Evolutionary conservation across 2,329 filamentous ascomycete genomes (phyloP).

Genomic region (Raffaelea albimanens): DNA sequence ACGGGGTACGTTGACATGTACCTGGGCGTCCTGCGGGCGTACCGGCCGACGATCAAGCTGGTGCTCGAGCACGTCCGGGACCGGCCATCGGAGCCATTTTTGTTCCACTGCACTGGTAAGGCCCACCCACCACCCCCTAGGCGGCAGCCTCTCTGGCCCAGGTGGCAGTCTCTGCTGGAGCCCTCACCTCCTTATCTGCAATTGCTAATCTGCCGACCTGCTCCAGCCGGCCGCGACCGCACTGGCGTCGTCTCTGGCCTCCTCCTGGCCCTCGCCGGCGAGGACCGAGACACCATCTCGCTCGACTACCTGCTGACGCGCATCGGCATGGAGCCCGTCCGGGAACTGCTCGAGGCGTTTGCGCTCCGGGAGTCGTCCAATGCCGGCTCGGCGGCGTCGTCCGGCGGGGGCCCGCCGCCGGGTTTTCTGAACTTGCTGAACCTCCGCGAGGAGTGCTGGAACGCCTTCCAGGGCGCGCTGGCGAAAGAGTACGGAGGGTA

Average conservation of each 20-base stretch:
- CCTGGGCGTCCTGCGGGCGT: constrained; percentile 32
- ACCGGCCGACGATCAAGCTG: constrained; percentile 30
- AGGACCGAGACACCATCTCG: constrained; percentile 28
- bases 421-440: constrained; percentile 40
- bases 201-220: neutral
- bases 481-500: constrained; percentile 33
- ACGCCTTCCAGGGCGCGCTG: constrained; percentile 34
- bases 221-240: constrained; percentile 41
- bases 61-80: constrained; percentile 41
- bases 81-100: constrained; percentile 30
- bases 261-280: constrained; percentile 40
- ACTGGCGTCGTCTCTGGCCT: constrained; percentile 42
- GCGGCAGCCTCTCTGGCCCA: too few relatives aligned
- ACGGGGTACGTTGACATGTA: constrained; percentile 37
- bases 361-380: constrained; percentile 21
- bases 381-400: too few relatives aligned
- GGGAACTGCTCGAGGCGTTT: constrained; percentile 34
- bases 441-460: constrained; percentile 33
- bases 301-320: constrained; percentile 46
- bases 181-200: neutral
- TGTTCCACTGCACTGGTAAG: constrained; percentile 47
- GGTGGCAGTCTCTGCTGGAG: too few relatives aligned
- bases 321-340: constrained; percentile 41
- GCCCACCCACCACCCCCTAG: neutral
- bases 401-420: too few relatives aligned